Evolutionary conservation across 192 early-diverging fungal species (phyloP).

Genomic region (Coemansia sp.): DNA sequence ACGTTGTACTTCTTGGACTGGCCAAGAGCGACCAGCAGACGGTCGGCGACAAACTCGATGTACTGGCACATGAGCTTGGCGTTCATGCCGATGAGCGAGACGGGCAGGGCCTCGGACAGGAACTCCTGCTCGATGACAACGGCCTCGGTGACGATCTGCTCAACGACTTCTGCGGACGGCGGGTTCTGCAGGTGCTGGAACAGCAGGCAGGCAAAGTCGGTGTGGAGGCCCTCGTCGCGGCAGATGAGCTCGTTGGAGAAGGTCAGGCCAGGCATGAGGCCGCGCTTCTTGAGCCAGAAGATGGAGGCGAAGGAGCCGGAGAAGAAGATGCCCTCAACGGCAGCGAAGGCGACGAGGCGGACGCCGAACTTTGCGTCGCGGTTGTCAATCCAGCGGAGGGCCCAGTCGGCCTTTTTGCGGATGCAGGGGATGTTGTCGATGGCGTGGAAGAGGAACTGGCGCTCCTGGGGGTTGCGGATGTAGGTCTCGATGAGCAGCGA

Average conservation of each 20-base stretch:
- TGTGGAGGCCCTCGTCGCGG: constrained; percentile 95
- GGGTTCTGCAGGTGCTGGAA: constrained; percentile 79
- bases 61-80: constrained; percentile 90
- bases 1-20: constrained; percentile 80
- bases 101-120: constrained; percentile 88
- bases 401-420: constrained; percentile 95
- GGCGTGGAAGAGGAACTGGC: constrained; percentile 86
- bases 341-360: constrained; percentile 93
- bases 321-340: constrained; percentile 98
- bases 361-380: constrained; percentile 80
- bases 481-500: constrained; percentile 94
- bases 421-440: constrained; percentile 96
- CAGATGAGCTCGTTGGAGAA: constrained; percentile 98
- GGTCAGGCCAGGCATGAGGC: constrained; percentile 95
- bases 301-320: constrained; percentile 96
- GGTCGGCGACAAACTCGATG: constrained; percentile 98
- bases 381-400: constrained; percentile 88
- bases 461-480: constrained; percentile 81
- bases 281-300: constrained; percentile 99
- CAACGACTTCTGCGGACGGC: constrained; percentile 63
- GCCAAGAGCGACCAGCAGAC: constrained; percentile 86
- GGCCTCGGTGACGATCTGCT: constrained; percentile 79
- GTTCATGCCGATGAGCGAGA: constrained; percentile 96
- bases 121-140: constrained; percentile 96
- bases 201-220: constrained; percentile 95